Evolutionary conservation across 1,139 yeast genomes (phyloP).

Genomic region (Geotrichum candidum): DNA sequence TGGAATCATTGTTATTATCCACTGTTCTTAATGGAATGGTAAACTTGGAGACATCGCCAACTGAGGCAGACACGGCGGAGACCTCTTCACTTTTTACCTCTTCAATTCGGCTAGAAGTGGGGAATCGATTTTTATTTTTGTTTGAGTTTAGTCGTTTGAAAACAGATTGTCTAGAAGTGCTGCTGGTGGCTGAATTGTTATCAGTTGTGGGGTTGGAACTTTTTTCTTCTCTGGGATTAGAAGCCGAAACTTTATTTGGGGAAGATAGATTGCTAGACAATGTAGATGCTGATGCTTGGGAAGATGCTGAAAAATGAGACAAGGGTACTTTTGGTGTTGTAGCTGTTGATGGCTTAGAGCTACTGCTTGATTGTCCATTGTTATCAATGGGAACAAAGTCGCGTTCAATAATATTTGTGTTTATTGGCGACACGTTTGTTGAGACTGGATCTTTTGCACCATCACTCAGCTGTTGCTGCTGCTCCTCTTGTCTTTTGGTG

Average conservation of each 20-base stretch:
- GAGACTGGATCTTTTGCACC: not conserved
- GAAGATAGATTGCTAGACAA: not conserved
- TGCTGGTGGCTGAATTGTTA: not conserved
- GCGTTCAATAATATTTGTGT: not conserved
- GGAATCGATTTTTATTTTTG: not conserved
- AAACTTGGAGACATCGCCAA: not conserved
- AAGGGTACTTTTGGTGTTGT: not conserved
- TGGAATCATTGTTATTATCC: not conserved
- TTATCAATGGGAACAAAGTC: not conserved
- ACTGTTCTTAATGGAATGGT: not conserved
- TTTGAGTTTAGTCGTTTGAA: not conserved
- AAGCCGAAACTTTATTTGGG: not conserved
- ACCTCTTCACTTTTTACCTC: conserved; percentile 7
- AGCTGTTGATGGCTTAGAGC: not conserved
- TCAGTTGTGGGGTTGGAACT: not conserved
- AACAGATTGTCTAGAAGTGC: not conserved
- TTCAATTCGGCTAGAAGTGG: conserved; percentile 11
- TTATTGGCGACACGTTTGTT: not conserved
- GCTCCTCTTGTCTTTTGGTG: not conserved
- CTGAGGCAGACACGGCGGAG: not conserved
- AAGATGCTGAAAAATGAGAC: not conserved
- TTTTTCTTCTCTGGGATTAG: not conserved
- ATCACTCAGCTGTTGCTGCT: not conserved
- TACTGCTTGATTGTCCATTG: not conserved
- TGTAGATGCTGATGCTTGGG: not conserved